A percentile compares a stretch with the other conserved stretches of the same genome.
phyloP scores from a whole-genome alignment of 2,329 filamentous ascomycete species.

The Lizonia empirigonia region DNA sequence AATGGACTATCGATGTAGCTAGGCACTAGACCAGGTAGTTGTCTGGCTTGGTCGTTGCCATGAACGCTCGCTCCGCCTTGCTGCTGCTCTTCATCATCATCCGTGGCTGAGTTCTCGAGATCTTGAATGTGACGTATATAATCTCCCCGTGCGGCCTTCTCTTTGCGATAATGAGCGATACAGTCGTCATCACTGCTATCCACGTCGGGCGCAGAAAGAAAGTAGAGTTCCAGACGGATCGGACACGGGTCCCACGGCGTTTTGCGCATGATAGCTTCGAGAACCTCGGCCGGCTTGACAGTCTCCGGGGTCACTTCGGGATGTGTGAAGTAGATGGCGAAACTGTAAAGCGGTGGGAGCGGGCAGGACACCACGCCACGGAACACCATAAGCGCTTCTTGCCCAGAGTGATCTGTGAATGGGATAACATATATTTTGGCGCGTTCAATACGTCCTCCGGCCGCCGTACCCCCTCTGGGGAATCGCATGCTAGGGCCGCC shows the following conservation, averaged over 20 bases:
- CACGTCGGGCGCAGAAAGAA: slow-evolving; percentile 5
- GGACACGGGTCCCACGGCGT: slow-evolving; percentile 8
- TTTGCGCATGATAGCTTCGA: slow-evolving; percentile 12
- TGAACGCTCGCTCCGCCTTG: slow-evolving; percentile 10
- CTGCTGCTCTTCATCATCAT: slow-evolving; percentile 15
- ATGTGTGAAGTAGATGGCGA: slow-evolving; percentile 21
- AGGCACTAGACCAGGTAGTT: slow-evolving; percentile 11
- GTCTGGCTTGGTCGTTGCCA: slow-evolving; percentile 8
- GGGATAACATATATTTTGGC: slow-evolving; percentile 17
- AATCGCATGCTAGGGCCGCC: slow-evolving; percentile 11
- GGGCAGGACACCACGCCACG: slow-evolving; percentile 10
- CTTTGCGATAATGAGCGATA: slow-evolving; percentile 15
- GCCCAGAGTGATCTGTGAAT: slow-evolving; percentile 16
- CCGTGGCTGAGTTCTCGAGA: slow-evolving; percentile 12
- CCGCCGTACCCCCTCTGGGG: slow-evolving; percentile 5
- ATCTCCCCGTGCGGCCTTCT: slow-evolving; percentile 13
- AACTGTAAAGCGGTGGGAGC: slow-evolving; percentile 19
- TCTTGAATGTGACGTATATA: slow-evolving; percentile 14
- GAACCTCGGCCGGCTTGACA: slow-evolving; percentile 14
- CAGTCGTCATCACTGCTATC: slow-evolving; percentile 4
- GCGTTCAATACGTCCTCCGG: slow-evolving; percentile 16
- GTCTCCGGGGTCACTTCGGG: slow-evolving; percentile 11
- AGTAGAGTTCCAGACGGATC: slow-evolving; percentile 13
- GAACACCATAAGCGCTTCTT: slow-evolving; percentile 16
- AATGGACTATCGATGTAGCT: slow-evolving; percentile 12